Conservation (phyloP, 1,284 basidiomycete genomes). For the Irpex sp. region DNA sequence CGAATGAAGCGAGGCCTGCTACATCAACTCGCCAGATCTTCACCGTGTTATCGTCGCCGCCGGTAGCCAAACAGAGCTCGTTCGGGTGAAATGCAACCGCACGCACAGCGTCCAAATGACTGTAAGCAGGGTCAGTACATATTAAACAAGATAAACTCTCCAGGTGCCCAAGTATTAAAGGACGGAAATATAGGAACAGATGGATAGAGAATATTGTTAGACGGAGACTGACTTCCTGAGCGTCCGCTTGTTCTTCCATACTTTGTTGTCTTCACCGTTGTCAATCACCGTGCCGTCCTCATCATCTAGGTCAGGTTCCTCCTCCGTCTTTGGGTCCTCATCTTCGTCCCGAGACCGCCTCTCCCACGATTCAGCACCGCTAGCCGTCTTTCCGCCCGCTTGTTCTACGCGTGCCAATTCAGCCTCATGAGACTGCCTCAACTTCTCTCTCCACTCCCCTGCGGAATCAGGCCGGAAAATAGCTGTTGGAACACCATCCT, state of each 20-base stretch:
- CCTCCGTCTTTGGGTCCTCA: conserved; percentile 50
- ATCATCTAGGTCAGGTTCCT: conserved; percentile 35
- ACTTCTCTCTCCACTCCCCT: conserved; percentile 79
- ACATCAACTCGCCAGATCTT: conserved; percentile 93
- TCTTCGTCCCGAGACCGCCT: conserved; percentile 42
- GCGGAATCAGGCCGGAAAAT: conserved; percentile 85
- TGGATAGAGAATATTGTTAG: conserved; percentile 13
- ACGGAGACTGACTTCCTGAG: conserved; percentile 73
- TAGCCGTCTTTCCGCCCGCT: conserved; percentile 16
- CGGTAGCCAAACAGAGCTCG: conserved; percentile 83
- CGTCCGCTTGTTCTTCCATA: conserved; percentile 83
- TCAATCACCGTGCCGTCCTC: conserved; percentile 61
- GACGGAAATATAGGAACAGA: not conserved
- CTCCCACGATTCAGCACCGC: conserved; percentile 37
- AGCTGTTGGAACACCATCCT: conserved; percentile 64
- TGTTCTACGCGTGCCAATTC: conserved; percentile 31
- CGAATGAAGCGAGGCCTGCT: conserved; percentile 62
- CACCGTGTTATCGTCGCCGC: conserved; percentile 92
- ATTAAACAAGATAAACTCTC: conserved; percentile 1
- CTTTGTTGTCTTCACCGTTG: conserved; percentile 65
- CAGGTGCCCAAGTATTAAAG: conserved; percentile 8
- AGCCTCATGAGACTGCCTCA: conserved; percentile 60
- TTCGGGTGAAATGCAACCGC: conserved; percentile 85
- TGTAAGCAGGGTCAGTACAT: conserved; percentile 30
- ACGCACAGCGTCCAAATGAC: conserved; percentile 92